Base-by-base conservation (phyloP, 148 eudicot species). In the Amaranthus hypochondriacus region DNA sequence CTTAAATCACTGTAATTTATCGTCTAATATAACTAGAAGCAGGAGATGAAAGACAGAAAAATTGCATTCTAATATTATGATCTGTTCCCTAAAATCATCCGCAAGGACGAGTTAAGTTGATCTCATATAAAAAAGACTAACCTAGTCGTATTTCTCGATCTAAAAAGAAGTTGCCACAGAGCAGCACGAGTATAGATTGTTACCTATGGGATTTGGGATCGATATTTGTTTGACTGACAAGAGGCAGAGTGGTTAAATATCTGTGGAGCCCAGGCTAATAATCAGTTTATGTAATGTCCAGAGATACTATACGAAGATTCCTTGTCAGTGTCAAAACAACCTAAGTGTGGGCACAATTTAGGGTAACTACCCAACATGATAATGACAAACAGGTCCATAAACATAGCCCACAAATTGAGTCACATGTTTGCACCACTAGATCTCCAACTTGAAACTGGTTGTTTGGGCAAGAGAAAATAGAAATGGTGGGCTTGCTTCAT, bases 311-410 rank as follows among this genome's bases (percentile, higher is more conserved):
- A 43, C 49, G 66, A 73, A 70, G 76, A 80, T 74, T 70, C 82
- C 59, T 49, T 62, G 82, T 80, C 76, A 72, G 79, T 69, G 64
- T 71, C 82, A 68, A 28, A 56, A 62, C 80, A 71, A 72, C 63
- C 66, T 60, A 65, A 49, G 56, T n/a, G 74, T 71, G 79, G 80
- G 70, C 48, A 73, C 75, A 58, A 75, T 14, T 55, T 42, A 67
- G 48, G 48, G 21, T 70, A 70, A 47, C 56, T 62, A 56, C 48
- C 67, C 42, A 59, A 44, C 15, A 69, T 9, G 51, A 75, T 59
- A 59, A 42, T 68, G 60, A 52, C 28, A 4, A 54, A 76, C 67
- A 68, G 44, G 56, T 66, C 21, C 28, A 8, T 48, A 48, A 48
- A 56, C 78, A 58, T 56, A 50, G 52, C 73, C 79, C 13, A 44